Percentiles rank a stretch among this genome's conserved stretches.
phyloP scores from a whole-genome alignment of 176 grass and related monocot species.

The Elaeis guineensis region DNA sequence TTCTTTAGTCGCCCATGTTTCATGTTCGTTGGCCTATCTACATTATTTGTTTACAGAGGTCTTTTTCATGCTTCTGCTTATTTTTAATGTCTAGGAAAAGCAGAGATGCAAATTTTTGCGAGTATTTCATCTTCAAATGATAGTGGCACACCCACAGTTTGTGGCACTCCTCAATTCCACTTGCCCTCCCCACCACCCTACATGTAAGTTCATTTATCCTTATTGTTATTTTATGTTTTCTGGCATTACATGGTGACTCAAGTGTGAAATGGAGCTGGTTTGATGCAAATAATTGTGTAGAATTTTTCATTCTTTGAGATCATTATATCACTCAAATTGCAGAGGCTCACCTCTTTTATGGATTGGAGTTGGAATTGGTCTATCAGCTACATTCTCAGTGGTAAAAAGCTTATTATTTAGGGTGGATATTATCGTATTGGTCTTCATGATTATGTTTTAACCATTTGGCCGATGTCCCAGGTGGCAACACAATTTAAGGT shows the following conservation, averaged over 20 bases:
- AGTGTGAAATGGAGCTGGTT: too few relatives aligned
- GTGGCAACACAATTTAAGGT: conserved; percentile 79
- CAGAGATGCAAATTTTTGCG: not conserved
- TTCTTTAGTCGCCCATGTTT: too few relatives aligned
- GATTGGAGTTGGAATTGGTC: not conserved
- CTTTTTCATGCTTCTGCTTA: too few relatives aligned
- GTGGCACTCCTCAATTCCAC: not conserved
- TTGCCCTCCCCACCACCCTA: not conserved
- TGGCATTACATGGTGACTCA: too few relatives aligned
- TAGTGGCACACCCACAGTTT: not conserved
- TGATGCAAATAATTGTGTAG: too few relatives aligned
- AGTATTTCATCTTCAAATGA: conserved; percentile 2
- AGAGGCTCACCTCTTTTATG: conserved; percentile 1
- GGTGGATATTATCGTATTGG: too few relatives aligned
- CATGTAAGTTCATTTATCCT: not conserved
- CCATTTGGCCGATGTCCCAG: conserved; percentile 30
- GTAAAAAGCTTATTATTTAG: not conserved
- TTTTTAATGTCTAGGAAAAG: too few relatives aligned
- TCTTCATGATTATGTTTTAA: not conserved
- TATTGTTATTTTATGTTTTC: too few relatives aligned
- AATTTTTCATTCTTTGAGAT: not conserved
- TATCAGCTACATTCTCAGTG: not conserved
- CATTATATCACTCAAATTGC: not conserved
- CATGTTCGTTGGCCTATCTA: too few relatives aligned
- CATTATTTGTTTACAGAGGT: too few relatives aligned